These are phyloP conservation scores for Populus hybrid DNA, from an alignment of 441 rosid genomes.

Conservation along the genomic window DNA sequence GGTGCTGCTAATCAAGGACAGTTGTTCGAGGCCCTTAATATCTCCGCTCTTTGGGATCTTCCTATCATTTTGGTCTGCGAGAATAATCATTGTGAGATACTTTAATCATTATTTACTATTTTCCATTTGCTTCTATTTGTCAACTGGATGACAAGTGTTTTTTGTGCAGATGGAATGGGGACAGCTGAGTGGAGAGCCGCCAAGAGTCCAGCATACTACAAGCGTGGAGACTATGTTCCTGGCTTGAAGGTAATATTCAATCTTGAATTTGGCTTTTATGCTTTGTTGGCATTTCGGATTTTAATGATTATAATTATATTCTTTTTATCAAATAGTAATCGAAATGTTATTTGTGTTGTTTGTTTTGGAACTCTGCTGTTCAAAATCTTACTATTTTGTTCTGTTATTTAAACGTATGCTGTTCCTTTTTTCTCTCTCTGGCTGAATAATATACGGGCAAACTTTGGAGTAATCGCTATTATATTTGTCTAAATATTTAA, in stretches of 20 bases:
- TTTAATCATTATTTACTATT: not conserved
- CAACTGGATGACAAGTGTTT: not conserved
- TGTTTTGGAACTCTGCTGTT: not conserved
- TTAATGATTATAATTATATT: not conserved
- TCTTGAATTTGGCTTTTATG: not conserved
- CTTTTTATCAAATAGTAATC: not conserved
- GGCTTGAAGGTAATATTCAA: slow-evolving; percentile 73
- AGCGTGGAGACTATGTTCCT: slow-evolving; percentile 96
- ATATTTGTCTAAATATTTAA: not conserved
- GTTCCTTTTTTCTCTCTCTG: not conserved
- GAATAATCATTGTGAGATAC: slow-evolving; percentile 81
- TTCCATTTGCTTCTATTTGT: slow-evolving; percentile 2
- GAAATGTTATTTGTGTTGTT: slow-evolving; percentile 2
- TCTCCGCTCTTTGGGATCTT: slow-evolving; percentile 90
- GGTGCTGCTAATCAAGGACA: slow-evolving; percentile 99
- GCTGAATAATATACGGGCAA: not conserved
- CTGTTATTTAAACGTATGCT: not conserved
- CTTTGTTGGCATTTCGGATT: not conserved
- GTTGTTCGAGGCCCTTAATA: slow-evolving; percentile 93
- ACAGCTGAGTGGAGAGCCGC: slow-evolving; percentile 98
- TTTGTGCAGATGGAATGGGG: slow-evolving; percentile 86
- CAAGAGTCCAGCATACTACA: slow-evolving; percentile 84
- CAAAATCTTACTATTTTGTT: not conserved
- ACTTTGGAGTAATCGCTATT: not conserved
- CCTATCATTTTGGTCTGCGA: slow-evolving; percentile 95